Evolutionary conservation across 108 stramenopile species (phyloP).

Genomic region (Aurantiochytrium sp.): DNA sequence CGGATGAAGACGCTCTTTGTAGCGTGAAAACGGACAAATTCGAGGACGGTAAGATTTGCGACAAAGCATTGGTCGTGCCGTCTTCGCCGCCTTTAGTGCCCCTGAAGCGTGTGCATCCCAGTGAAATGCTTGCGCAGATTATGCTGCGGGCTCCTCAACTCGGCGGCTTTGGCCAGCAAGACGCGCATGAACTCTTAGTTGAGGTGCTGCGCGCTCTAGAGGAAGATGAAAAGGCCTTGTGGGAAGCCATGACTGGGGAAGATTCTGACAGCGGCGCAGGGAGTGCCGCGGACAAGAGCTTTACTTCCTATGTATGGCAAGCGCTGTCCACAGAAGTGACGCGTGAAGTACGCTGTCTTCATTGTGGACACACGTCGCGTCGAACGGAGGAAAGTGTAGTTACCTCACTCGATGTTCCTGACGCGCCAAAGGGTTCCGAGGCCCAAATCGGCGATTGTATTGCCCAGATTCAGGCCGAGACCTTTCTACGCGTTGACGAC

Average conservation of each 20-base stretch:
- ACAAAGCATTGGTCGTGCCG: too few species aligned
- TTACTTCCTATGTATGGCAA: background rate
- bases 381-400: conserved; percentile 12
- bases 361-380: background rate
- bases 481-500: background rate
- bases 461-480: background rate
- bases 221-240: background rate
- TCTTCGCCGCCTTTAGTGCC: too few species aligned
- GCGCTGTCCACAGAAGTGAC: background rate
- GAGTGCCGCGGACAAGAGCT: background rate
- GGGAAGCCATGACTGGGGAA: background rate
- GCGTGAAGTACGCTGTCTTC: background rate
- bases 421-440: background rate
- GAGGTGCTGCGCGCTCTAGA: background rate
- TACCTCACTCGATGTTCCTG: background rate
- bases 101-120: background rate
- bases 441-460: background rate
- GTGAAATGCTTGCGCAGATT: background rate
- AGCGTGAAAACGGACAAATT: too few species aligned
- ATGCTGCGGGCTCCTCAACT: background rate
- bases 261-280: background rate
- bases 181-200: background rate
- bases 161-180: background rate
- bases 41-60: too few species aligned
- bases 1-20: too few species aligned